Percentiles rank a stretch among this genome's conserved stretches.
phyloP scores from a whole-genome alignment of 805 yeast genomes.

The Saccharomycopsis sp. region DNA sequence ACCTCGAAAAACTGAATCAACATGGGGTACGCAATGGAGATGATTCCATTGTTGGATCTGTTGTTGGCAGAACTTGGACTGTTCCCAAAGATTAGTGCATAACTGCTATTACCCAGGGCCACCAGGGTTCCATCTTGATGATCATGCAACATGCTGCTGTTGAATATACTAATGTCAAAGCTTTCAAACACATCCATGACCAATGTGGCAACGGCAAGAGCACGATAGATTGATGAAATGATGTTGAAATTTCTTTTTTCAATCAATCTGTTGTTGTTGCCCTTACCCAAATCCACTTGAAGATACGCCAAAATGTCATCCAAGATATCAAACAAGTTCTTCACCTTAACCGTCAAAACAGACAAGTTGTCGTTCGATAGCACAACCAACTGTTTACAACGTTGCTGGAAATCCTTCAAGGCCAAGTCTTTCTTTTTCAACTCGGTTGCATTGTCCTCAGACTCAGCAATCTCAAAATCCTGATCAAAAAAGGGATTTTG shows the following conservation, averaged over 20 bases:
- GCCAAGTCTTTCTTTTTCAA: constrained; percentile 26
- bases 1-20: constrained; percentile 63
- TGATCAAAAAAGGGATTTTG: constrained; percentile 54
- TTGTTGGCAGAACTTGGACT: background rate
- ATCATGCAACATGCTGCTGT: constrained; percentile 22
- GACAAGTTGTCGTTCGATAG: constrained; percentile 42
- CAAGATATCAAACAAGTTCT: constrained; percentile 32
- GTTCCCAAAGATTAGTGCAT: background rate
- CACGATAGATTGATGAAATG: constrained; percentile 44
- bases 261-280: constrained; percentile 29
- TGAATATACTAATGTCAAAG: constrained; percentile 50
- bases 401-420: constrained; percentile 7
- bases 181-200: constrained; percentile 48
- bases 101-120: background rate
- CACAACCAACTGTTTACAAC: constrained; percentile 22
- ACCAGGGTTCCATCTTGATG: constrained; percentile 4
- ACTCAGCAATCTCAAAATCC: constrained; percentile 10
- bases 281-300: background rate
- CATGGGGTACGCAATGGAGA: constrained; percentile 24
- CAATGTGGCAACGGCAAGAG: constrained; percentile 39
- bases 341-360: constrained; percentile 29
- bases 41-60: constrained; percentile 7
- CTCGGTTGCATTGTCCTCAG: background rate
- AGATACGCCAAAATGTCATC: constrained; percentile 36
- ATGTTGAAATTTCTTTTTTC: constrained; percentile 43